Conservation (phyloP, 1,139 yeast species). For the Williopsis jadinii region DNA sequence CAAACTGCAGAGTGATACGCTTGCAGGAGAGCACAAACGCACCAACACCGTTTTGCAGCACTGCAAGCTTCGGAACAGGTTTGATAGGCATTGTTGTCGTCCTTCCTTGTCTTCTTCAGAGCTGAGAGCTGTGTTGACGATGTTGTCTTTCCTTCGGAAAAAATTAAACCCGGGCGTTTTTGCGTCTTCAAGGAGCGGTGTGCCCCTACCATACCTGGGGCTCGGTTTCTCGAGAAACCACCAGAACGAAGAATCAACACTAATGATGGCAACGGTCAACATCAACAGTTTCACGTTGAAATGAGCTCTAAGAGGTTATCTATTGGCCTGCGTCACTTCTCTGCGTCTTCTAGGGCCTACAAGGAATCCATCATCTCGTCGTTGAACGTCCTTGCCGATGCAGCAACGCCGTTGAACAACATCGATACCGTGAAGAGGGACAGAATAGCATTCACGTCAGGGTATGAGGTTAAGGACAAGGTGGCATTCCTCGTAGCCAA, state of each 20-base stretch:
- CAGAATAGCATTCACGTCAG: slow-evolving; percentile 40
- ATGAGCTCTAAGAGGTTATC: too few relatives aligned
- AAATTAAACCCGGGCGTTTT: too few relatives aligned
- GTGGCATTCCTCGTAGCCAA: slow-evolving; percentile 48
- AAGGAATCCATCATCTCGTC: slow-evolving; percentile 23
- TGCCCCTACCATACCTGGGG: too few relatives aligned
- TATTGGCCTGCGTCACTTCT: too few relatives aligned
- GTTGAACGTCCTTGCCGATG: slow-evolving; percentile 31
- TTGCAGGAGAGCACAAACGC: slow-evolving; percentile 37
- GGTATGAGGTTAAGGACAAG: slow-evolving; percentile 39
- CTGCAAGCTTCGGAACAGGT: slow-evolving; percentile 35
- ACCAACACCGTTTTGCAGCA: slow-evolving; percentile 45
- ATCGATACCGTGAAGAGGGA: slow-evolving; percentile 40
- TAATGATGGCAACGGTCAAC: too few relatives aligned
- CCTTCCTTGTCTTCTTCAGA: neutral
- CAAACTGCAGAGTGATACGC: slow-evolving; percentile 20
- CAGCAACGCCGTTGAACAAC: slow-evolving; percentile 32
- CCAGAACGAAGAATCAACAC: too few relatives aligned
- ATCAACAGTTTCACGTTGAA: too few relatives aligned
- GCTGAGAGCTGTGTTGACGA: neutral
- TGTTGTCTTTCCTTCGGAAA: neutral
- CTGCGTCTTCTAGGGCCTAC: neutral
- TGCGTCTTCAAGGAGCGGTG: too few relatives aligned
- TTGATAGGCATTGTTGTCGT: slow-evolving; percentile 19
- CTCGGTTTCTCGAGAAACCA: too few relatives aligned